A percentile compares a stretch with the other conserved stretches of the same genome.
Conservation (phyloP, 2,329 filamentous ascomycete species). For the Claviceps cyperi region DNA sequence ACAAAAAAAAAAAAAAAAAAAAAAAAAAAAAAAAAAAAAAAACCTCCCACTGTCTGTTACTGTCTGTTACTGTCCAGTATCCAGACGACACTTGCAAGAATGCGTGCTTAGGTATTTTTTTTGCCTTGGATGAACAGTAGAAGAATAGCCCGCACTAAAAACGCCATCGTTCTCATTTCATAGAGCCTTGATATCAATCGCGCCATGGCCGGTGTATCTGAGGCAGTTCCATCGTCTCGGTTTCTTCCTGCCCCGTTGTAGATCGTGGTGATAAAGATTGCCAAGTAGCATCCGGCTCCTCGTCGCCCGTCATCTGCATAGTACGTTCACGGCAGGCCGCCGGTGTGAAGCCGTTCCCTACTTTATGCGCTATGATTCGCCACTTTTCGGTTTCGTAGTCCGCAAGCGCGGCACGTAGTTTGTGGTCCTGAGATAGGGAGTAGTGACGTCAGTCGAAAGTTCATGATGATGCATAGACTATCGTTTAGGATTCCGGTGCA, state of each 20-base stretch:
- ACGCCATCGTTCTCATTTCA: neutral
- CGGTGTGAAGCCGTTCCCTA: slow-evolving; percentile 80
- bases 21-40: neutral
- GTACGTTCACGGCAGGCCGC: slow-evolving; percentile 74
- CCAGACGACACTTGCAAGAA: neutral
- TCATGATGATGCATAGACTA: neutral
- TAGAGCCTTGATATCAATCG: neutral
- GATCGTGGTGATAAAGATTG: slow-evolving; percentile 39
- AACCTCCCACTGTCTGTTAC: too few species aligned
- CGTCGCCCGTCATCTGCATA: slow-evolving; percentile 41
- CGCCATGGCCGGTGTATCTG: slow-evolving; percentile 11
- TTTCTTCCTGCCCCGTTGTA: slow-evolving; percentile 9
- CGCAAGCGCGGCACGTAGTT: slow-evolving; percentile 60
- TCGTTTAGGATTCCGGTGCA: too few species aligned
- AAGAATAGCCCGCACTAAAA: too few species aligned
- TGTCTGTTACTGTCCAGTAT: neutral
- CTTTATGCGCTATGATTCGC: slow-evolving; percentile 81
- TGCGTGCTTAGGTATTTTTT: neutral
- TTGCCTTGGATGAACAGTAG: neutral
- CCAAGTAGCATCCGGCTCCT: slow-evolving; percentile 30
- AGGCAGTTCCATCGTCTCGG: slow-evolving; percentile 9
- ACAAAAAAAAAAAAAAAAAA: neutral
- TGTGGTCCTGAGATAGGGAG: slow-evolving; percentile 45
- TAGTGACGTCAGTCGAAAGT: neutral
- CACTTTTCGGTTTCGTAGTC: slow-evolving; percentile 88